Percentiles rank a stretch among this genome's conserved stretches.
Evolutionary conservation across 1,284 basidiomycete species (phyloP).

Genomic region (Cutaneotrichosporon curvatum): DNA sequence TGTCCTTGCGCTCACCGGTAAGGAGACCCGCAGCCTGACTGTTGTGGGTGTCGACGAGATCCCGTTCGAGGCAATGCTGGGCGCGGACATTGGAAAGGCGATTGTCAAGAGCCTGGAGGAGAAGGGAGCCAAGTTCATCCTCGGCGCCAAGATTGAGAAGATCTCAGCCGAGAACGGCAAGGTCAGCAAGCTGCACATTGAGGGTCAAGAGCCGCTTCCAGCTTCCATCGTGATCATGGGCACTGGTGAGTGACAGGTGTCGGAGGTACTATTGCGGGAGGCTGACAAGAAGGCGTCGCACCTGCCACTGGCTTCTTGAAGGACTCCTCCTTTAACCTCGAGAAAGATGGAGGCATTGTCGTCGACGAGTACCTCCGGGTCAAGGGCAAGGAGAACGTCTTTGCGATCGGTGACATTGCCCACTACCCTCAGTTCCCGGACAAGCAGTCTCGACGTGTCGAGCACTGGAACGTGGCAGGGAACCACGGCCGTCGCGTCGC

Average conservation of each 20-base stretch:
- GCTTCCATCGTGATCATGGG: slow-evolving; percentile 83
- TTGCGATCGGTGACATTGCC: slow-evolving; percentile 86
- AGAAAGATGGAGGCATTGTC: slow-evolving; percentile 70
- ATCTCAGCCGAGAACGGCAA: slow-evolving; percentile 50
- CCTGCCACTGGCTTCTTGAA: slow-evolving; percentile 80
- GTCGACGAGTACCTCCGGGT: slow-evolving; percentile 76
- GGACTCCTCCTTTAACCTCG: slow-evolving; percentile 55
- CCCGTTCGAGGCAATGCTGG: slow-evolving; percentile 75
- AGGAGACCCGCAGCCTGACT: slow-evolving; percentile 58
- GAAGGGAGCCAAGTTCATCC: slow-evolving; percentile 77
- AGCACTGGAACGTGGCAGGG: slow-evolving; percentile 58
- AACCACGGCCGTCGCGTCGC: slow-evolving; percentile 81
- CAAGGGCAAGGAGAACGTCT: slow-evolving; percentile 58
- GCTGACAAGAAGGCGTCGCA: slow-evolving; percentile 72
- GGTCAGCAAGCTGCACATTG: slow-evolving; percentile 54
- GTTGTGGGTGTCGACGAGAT: slow-evolving; percentile 79
- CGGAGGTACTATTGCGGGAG: too few relatives aligned
- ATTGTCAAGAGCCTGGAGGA: slow-evolving; percentile 74
- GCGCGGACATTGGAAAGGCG: slow-evolving; percentile 70
- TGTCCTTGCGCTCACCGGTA: slow-evolving; percentile 65
- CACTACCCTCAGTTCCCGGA: slow-evolving; percentile 60
- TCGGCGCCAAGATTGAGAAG: slow-evolving; percentile 65
- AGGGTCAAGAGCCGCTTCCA: slow-evolving; percentile 58
- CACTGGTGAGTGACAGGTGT: slow-evolving; percentile 51
- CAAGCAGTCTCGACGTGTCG: slow-evolving; percentile 23